These are phyloP conservation scores for Verticillium nubilum DNA, from an alignment of 2,329 filamentous ascomycete species.

Conservation along the genomic window DNA sequence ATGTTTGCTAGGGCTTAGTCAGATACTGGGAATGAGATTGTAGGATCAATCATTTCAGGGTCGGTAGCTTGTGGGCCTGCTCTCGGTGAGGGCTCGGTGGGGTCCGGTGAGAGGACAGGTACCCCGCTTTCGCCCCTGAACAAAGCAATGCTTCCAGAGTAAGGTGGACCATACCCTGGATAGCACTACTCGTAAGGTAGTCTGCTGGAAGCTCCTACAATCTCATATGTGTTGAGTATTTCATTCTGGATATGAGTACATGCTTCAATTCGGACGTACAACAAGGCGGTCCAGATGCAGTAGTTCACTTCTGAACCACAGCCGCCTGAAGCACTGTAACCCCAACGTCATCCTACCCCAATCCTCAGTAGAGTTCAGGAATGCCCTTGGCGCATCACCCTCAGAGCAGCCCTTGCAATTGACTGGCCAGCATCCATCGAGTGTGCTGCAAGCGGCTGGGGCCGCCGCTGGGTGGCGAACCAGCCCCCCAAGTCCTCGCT, in stretches of 20 bases:
- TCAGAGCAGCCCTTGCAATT: not conserved
- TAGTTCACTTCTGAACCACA: not conserved
- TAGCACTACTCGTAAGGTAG: no score
- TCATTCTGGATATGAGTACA: no score
- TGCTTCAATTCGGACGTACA: no score
- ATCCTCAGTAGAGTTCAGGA: not conserved
- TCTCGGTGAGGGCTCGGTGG: not conserved
- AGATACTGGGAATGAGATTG: not conserved
- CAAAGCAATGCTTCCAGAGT: not conserved
- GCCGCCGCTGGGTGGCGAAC: not conserved
- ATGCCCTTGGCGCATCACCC: not conserved
- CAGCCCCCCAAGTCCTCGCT: not conserved
- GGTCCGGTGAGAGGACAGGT: not conserved
- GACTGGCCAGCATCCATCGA: not conserved
- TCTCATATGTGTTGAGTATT: no score
- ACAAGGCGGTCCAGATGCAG: not conserved
- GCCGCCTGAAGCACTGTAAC: not conserved
- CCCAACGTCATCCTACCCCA: not conserved
- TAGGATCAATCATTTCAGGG: not conserved
- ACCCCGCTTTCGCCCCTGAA: not conserved
- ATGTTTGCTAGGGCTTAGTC: not conserved
- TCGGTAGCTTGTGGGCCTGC: not conserved
- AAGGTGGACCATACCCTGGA: no score
- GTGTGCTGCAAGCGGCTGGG: not conserved
- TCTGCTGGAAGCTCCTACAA: no score